phyloP scores from a whole-genome alignment of 2,329 filamentous ascomycete genomes.

The Penicillium sp. region DNA sequence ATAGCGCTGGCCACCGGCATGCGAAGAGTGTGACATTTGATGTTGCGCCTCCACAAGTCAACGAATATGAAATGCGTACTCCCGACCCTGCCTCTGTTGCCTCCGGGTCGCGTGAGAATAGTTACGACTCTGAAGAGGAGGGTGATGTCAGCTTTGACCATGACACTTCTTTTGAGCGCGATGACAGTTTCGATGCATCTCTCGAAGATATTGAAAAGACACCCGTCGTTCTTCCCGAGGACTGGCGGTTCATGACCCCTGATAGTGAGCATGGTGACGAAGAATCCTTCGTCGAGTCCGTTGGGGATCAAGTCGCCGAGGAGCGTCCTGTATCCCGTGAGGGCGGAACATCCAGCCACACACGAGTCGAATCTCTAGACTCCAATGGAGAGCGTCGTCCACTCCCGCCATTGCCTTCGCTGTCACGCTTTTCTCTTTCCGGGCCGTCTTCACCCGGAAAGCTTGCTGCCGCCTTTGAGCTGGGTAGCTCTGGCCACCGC shows the following conservation, averaged over 20 bases:
- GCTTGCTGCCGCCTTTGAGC: slow-evolving; percentile 72
- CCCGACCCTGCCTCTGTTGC: slow-evolving; percentile 92
- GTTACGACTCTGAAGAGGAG: slow-evolving; percentile 80
- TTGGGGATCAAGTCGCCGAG: slow-evolving; percentile 68
- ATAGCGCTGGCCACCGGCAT: slow-evolving; percentile 73
- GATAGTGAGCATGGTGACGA: slow-evolving; percentile 64
- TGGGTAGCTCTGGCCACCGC: slow-evolving; percentile 67
- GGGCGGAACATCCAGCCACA: slow-evolving; percentile 44
- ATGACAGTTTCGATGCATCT: slow-evolving; percentile 94
- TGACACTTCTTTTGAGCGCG: slow-evolving; percentile 64
- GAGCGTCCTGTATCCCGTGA: slow-evolving; percentile 54
- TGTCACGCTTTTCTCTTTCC: slow-evolving; percentile 41
- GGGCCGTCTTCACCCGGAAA: slow-evolving; percentile 63
- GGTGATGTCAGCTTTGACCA: slow-evolving; percentile 66
- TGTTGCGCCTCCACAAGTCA: slow-evolving; percentile 86
- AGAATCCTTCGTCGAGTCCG: slow-evolving; percentile 66
- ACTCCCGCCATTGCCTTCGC: slow-evolving; percentile 77
- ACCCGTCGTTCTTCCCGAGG: slow-evolving; percentile 93
- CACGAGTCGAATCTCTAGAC: slow-evolving; percentile 71
- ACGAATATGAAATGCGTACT: slow-evolving; percentile 98
- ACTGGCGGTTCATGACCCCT: slow-evolving; percentile 82
- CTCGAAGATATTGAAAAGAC: slow-evolving; percentile 97
- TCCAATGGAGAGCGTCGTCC: slow-evolving; percentile 83
- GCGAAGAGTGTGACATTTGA: slow-evolving; percentile 98
- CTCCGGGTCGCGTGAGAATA: slow-evolving; percentile 87